Evolutionary conservation across 1,284 basidiomycete species (phyloP).

Genomic region (Athelia psychrophila): DNA sequence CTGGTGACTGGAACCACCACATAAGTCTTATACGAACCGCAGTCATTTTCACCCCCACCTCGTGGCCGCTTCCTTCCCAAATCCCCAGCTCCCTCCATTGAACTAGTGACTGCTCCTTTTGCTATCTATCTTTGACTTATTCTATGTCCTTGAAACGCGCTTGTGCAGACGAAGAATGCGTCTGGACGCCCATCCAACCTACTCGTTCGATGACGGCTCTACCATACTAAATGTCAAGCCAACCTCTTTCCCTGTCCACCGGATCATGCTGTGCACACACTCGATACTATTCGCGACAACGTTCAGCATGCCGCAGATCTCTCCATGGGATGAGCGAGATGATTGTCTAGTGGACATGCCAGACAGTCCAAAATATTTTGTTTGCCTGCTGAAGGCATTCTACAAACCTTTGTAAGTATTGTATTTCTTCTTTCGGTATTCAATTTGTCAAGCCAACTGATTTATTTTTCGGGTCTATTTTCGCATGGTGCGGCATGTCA

Average conservation of each 20-base stretch:
- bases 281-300: slow-evolving; percentile 20
- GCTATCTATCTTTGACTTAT: no score
- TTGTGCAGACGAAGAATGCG: neutral
- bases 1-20: no score
- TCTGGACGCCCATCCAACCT: neutral
- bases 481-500: neutral
- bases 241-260: slow-evolving; percentile 18
- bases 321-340: slow-evolving; percentile 12
- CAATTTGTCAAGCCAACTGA: neutral
- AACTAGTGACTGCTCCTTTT: no score
- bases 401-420: slow-evolving; percentile 19
- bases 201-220: slow-evolving; percentile 20
- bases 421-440: neutral
- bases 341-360: slow-evolving; percentile 15
- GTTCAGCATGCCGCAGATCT: slow-evolving; percentile 17
- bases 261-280: slow-evolving; percentile 10
- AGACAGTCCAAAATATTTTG: slow-evolving; percentile 15
- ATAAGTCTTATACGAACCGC: no score
- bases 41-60: no score
- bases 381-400: slow-evolving; percentile 17
- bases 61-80: no score
- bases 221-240: slow-evolving; percentile 16
- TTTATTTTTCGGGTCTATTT: neutral
- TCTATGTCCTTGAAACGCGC: no score
- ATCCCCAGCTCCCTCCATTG: no score